Base-by-base conservation (phyloP, 2,329 filamentous ascomycete species). In the Cercospora janseana region DNA sequence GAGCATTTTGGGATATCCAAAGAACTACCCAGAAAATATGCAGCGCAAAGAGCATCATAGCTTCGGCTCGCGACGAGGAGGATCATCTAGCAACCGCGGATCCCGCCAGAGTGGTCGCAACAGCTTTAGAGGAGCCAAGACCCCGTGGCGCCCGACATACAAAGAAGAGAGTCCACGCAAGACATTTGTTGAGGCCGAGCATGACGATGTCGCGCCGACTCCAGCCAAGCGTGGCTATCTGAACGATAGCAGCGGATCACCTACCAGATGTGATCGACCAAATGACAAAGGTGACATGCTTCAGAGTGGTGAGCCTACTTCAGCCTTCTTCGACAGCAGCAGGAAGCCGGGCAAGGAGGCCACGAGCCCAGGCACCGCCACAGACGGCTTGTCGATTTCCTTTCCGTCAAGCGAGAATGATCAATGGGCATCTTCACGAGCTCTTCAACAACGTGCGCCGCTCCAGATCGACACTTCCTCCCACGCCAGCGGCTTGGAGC, bases 1-100 rank as follows among this genome's bases (percentile, higher is more conserved):
- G 7, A 60, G 57, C 41, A 53, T 60, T 16, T 51, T 60, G 16
- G 57, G 52, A 10, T 48, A 52, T 28, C 57, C 57, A 3, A 49
- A 42, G 42, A 50, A 52, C 41, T 56, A 56, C 29, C 28, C 16
- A 12, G 57, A 58, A 46, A 56, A 54, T 27, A 31, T 49, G 20
- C 20, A 43, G 9, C 35, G 35, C n/a, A 34, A 40, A 15, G 42
- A 46, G 28, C 32, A 43, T 23, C 28, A 20, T 20, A 44, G 31
- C 31, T 34, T 20, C 23, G 35, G n/a, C n/a, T n/a, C 32, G 10
- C 43, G 34, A 26, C 29, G 46, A 12, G 46, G 46, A 13, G 53
- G 52, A 6, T 29, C 23, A 26, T 42, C 27, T 18, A 47, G 35
- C 37, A 29, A 10, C 20, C 56, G 56, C n/a, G 48, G 51, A 20